A percentile compares a stretch with the other conserved stretches of the same genome.
These are phyloP conservation scores for Nigrospora sphaerica DNA, from an alignment of 2,329 filamentous ascomycete genomes.

Conservation along the genomic window DNA sequence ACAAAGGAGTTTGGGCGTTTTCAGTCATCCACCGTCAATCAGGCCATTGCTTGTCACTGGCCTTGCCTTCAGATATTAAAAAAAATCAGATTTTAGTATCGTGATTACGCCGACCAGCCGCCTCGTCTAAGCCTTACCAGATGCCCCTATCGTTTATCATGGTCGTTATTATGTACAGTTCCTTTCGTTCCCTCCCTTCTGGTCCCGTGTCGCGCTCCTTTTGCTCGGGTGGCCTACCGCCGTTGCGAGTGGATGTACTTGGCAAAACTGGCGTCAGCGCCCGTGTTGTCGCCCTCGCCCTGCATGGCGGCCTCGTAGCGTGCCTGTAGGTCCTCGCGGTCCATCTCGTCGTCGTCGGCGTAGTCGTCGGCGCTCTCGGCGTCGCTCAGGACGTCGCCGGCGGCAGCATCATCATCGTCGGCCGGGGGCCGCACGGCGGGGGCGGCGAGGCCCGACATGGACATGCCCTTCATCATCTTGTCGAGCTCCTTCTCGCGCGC, in stretches of 20 bases:
- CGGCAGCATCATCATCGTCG: slow-evolving; percentile 35
- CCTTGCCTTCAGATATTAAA: neutral
- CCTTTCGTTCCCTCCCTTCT: neutral
- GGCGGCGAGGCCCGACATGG: slow-evolving; percentile 25
- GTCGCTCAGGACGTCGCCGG: slow-evolving; percentile 33
- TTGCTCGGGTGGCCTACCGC: slow-evolving; percentile 7
- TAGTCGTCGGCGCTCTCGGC: slow-evolving; percentile 52
- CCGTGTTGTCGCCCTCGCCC: slow-evolving; percentile 44
- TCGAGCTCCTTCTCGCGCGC: slow-evolving; percentile 75
- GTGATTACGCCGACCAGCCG: slow-evolving; percentile 15
- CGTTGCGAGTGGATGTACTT: slow-evolving; percentile 48
- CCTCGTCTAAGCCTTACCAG: slow-evolving; percentile 2
- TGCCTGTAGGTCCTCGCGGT: slow-evolving; percentile 61
- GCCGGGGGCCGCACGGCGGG: slow-evolving; percentile 26
- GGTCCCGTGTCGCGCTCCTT: neutral
- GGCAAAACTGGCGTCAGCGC: slow-evolving; percentile 53
- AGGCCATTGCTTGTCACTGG: neutral
- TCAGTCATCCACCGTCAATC: neutral
- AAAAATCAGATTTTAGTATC: slow-evolving; percentile 11
- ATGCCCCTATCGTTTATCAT: neutral
- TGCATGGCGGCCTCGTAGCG: slow-evolving; percentile 72
- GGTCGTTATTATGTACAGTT: slow-evolving; percentile 14
- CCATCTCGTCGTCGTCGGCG: slow-evolving; percentile 50
- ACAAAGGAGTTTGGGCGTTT: slow-evolving; percentile 2
- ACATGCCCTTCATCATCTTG: slow-evolving; percentile 93